Evolutionary conservation across 2,329 filamentous ascomycete genomes (phyloP).

Genomic region (Bipolaris bicolor): DNA sequence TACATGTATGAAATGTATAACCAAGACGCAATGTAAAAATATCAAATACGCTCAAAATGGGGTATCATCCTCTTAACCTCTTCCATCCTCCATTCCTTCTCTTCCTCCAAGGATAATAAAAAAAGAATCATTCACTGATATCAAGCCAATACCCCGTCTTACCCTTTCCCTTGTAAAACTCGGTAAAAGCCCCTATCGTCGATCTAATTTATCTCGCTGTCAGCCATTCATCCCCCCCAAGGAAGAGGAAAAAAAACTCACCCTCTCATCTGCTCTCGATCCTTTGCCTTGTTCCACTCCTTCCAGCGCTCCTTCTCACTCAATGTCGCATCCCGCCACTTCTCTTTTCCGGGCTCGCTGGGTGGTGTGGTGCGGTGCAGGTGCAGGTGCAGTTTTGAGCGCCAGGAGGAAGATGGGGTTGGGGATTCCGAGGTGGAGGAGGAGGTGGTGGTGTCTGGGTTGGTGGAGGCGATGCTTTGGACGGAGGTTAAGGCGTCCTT

Average conservation of each 20-base stretch:
- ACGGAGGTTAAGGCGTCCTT: not conserved
- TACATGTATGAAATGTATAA: not conserved
- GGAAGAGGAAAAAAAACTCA: not conserved
- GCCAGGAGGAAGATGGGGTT: slow-evolving; percentile 10
- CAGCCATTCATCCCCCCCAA: too few relatives aligned
- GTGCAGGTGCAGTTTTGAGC: slow-evolving; percentile 15
- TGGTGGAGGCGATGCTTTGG: not conserved
- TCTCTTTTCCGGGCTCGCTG: slow-evolving; percentile 24
- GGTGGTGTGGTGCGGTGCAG: not conserved
- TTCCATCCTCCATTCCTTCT: too few relatives aligned
- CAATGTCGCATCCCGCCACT: slow-evolving; percentile 30
- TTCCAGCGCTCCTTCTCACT: slow-evolving; percentile 37
- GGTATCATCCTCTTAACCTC: not conserved
- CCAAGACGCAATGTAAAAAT: not conserved
- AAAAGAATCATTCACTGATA: not conserved
- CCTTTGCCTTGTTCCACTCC: slow-evolving; percentile 35
- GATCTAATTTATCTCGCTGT: slow-evolving; percentile 8
- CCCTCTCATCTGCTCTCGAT: slow-evolving; percentile 26
- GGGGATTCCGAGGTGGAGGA: not conserved
- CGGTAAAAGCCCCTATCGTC: slow-evolving; percentile 17
- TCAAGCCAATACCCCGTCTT: slow-evolving; percentile 21
- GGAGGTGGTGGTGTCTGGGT: not conserved
- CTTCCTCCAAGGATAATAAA: too few relatives aligned
- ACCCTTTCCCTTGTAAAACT: slow-evolving; percentile 24
- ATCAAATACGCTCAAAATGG: not conserved